These are phyloP conservation scores for Xylaria sp. DNA, from an alignment of 2,329 filamentous ascomycete genomes.

Conservation along the genomic window DNA sequence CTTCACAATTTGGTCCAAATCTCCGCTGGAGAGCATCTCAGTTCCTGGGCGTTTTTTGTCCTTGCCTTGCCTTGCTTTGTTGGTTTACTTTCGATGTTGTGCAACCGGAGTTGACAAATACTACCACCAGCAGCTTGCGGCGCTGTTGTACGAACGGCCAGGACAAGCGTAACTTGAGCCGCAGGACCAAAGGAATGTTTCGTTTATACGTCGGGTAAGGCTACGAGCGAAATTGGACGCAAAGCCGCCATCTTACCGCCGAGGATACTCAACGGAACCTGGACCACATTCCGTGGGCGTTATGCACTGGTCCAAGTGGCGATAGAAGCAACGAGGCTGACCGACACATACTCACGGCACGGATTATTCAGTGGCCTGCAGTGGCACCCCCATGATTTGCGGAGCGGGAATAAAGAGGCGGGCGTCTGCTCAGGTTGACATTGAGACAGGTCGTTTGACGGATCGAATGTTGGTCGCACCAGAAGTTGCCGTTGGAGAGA, in stretches of 20 bases:
- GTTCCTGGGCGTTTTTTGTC: no score
- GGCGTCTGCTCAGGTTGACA: background rate
- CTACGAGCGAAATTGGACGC: background rate
- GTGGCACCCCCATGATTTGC: background rate
- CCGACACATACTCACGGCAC: background rate
- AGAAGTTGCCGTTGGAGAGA: background rate
- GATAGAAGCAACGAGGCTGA: background rate
- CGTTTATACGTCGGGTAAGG: background rate
- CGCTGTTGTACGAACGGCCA: background rate
- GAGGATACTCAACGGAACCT: background rate
- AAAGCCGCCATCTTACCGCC: background rate
- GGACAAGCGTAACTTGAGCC: background rate
- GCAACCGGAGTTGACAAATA: constrained; percentile 6
- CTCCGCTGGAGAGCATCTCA: background rate
- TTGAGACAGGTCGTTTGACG: background rate
- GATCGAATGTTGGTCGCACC: constrained; percentile 7
- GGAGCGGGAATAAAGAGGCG: background rate
- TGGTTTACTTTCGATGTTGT: background rate
- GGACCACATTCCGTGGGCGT: background rate
- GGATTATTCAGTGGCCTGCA: background rate
- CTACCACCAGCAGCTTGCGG: background rate
- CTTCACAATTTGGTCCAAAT: background rate
- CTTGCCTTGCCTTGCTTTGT: background rate
- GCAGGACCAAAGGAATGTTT: background rate
- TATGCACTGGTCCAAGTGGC: background rate